phyloP scores from a whole-genome alignment of 768 basidiomycete species.

The Russula sp. region DNA sequence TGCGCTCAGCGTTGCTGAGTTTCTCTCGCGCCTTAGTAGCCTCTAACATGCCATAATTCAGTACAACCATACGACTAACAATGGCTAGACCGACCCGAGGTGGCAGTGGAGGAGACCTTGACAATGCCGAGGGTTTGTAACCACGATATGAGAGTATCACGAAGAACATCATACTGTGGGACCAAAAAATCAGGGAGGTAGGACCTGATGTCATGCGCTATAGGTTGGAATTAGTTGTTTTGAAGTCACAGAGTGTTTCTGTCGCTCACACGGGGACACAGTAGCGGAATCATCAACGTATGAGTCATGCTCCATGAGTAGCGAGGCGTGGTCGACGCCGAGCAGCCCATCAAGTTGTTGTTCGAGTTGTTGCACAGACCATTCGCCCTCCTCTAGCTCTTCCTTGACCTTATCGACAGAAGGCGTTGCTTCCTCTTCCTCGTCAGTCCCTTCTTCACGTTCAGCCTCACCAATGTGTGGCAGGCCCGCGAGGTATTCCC shows the following conservation, averaged over 20 bases:
- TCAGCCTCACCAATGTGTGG: conserved; percentile 66
- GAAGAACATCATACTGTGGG: conserved; percentile 64
- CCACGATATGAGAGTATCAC: conserved; percentile 52
- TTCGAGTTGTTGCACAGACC: conserved; percentile 54
- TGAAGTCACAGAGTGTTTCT: neutral
- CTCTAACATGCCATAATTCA: conserved; percentile 31
- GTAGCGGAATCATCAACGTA: conserved; percentile 40
- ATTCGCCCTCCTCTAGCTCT: conserved; percentile 49
- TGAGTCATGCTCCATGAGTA: conserved; percentile 74
- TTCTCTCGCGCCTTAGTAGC: conserved; percentile 56
- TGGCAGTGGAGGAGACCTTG: conserved; percentile 31
- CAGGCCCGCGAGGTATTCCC: conserved; percentile 67
- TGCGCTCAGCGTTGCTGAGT: conserved; percentile 53
- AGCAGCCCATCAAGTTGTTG: conserved; percentile 50
- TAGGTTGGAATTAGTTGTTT: conserved; percentile 1
- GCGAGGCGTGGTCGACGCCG: conserved; percentile 58
- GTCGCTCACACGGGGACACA: conserved; percentile 44
- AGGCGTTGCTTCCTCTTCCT: conserved; percentile 25
- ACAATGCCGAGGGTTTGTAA: conserved; percentile 59
- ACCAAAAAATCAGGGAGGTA: conserved; percentile 82
- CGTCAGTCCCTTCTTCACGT: conserved; percentile 36
- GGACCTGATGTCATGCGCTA: conserved; percentile 72
- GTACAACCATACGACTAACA: neutral
- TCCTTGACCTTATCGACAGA: conserved; percentile 21
- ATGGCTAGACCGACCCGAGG: conserved; percentile 32